A percentile compares a stretch with the other conserved stretches of the same genome.
These are phyloP conservation scores for Dioscorea dumetorum DNA, from an alignment of 106 monocot species.

Conservation along the genomic window DNA sequence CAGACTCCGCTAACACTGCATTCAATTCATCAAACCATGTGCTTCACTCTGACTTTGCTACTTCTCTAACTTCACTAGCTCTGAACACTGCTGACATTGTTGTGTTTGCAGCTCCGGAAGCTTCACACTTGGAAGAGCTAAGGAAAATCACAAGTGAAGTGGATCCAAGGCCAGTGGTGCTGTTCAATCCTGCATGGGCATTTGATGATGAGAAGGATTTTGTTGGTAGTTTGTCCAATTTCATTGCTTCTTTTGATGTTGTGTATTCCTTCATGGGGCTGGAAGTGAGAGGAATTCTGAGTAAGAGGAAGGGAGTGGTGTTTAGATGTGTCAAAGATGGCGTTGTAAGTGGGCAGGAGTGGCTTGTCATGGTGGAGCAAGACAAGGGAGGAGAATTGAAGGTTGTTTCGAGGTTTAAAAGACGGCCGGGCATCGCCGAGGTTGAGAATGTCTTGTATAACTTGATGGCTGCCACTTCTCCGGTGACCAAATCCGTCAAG, in stretches of 20 bases:
- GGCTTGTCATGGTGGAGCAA: slow-evolving; percentile 73
- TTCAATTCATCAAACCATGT: slow-evolving; percentile 18
- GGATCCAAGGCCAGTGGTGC: slow-evolving; percentile 59
- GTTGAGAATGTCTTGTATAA: slow-evolving; percentile 91
- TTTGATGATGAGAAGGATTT: slow-evolving; percentile 64
- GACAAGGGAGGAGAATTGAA: slow-evolving; percentile 41
- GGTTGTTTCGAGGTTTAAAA: slow-evolving; percentile 70
- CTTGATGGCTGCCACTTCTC: slow-evolving; percentile 85
- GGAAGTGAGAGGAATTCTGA: slow-evolving; percentile 79
- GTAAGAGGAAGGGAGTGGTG: slow-evolving; percentile 64
- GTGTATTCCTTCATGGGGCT: slow-evolving; percentile 90
- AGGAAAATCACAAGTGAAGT: slow-evolving; percentile 29
- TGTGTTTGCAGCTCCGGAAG: slow-evolving; percentile 52
- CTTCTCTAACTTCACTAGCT: slow-evolving; percentile 8
- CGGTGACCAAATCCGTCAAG: slow-evolving; percentile 81
- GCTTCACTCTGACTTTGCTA: slow-evolving; percentile 27
- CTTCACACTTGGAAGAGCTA: slow-evolving; percentile 38
- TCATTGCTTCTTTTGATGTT: slow-evolving; percentile 69
- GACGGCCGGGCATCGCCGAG: slow-evolving; percentile 67
- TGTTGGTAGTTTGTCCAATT: slow-evolving; percentile 21
- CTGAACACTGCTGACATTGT: slow-evolving; percentile 46
- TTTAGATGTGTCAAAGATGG: slow-evolving; percentile 61
- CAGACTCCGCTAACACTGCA: slow-evolving; percentile 16
- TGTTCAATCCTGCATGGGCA: slow-evolving; percentile 88
- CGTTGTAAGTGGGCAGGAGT: slow-evolving; percentile 45